A percentile compares a stretch with the other conserved stretches of the same genome.
Evolutionary conservation across 768 basidiomycete genomes (phyloP).

Genomic region (Auriscalpium orientale): DNA sequence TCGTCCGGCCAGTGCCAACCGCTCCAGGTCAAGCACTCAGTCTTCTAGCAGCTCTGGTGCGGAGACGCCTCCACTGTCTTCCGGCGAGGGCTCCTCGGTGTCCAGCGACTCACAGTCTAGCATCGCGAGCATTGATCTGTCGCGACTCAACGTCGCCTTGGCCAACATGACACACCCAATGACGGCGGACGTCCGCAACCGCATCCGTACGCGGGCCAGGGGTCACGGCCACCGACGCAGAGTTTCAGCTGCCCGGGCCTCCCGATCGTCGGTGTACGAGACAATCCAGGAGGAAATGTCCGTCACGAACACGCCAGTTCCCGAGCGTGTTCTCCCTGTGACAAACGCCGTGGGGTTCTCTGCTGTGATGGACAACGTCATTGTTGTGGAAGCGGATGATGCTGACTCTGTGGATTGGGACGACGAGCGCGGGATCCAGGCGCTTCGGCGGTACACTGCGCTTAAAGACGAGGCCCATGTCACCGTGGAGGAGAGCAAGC

Average conservation of each 20-base stretch:
- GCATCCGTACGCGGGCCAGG: conserved; percentile 44
- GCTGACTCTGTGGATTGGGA: conserved; percentile 50
- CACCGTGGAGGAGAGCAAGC: conserved; percentile 60
- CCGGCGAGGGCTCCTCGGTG: conserved; percentile 52
- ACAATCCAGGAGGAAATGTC: conserved; percentile 69
- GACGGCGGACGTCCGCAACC: conserved; percentile 30
- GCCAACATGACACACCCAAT: conserved; percentile 45
- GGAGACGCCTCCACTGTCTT: conserved; percentile 67
- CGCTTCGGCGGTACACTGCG: conserved; percentile 60
- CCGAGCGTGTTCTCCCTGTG: conserved; percentile 1
- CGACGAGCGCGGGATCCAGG: conserved; percentile 58
- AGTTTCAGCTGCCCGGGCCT: conserved; percentile 54
- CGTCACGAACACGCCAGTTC: conserved; percentile 22
- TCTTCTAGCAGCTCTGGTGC: conserved; percentile 54
- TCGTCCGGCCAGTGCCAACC: conserved; percentile 40
- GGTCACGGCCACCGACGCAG: conserved; percentile 69
- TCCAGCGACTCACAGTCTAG: conserved; percentile 73
- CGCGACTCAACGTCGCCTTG: conserved; percentile 49
- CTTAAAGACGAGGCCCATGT: conserved; percentile 61
- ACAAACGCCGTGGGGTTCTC: conserved; percentile 3
- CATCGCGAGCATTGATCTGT: conserved; percentile 56
- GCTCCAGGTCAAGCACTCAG: conserved; percentile 63
- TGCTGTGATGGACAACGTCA: conserved; percentile 19
- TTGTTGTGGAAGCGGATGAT: conserved; percentile 51
- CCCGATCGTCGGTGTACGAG: conserved; percentile 67